These are phyloP conservation scores for Trichoderma sp. DNA, from an alignment of 2,329 filamentous ascomycete genomes.

Conservation along the genomic window DNA sequence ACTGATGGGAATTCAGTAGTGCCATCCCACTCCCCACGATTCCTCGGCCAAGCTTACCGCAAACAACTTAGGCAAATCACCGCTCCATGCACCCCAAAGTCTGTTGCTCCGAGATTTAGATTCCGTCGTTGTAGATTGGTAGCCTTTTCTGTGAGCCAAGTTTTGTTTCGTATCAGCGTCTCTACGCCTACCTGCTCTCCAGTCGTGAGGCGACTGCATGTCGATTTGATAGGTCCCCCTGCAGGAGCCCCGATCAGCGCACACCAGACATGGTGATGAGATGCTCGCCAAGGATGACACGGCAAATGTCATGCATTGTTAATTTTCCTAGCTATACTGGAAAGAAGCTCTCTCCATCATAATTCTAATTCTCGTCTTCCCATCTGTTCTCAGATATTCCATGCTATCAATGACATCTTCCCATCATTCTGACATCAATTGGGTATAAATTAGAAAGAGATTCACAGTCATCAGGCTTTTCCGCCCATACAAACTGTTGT, in stretches of 20 bases:
- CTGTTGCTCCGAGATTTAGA: not conserved
- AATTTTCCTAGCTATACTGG: not conserved
- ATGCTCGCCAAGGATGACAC: not conserved
- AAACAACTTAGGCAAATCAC: not conserved
- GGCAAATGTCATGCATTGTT: not conserved
- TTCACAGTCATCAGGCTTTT: not conserved
- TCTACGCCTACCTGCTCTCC: too few species aligned
- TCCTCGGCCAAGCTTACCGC: constrained; percentile 3
- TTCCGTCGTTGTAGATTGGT: not conserved
- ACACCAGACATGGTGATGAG: not conserved
- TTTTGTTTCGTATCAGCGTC: not conserved
- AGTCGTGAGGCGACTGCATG: too few species aligned
- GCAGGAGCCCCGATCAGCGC: not conserved
- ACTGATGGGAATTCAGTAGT: not conserved
- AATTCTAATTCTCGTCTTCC: not conserved
- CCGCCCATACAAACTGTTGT: not conserved
- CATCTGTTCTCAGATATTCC: not conserved
- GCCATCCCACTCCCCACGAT: not conserved
- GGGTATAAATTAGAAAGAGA: not conserved
- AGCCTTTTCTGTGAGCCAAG: not conserved
- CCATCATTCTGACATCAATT: not conserved
- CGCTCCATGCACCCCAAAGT: not conserved
- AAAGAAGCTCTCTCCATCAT: not conserved
- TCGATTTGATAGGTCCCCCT: not conserved
- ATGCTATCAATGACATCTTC: not conserved